Percentiles rank a stretch among this genome's conserved stretches.
phyloP scores from a whole-genome alignment of 805 yeast species.

The Jamesozyma gamospora region DNA sequence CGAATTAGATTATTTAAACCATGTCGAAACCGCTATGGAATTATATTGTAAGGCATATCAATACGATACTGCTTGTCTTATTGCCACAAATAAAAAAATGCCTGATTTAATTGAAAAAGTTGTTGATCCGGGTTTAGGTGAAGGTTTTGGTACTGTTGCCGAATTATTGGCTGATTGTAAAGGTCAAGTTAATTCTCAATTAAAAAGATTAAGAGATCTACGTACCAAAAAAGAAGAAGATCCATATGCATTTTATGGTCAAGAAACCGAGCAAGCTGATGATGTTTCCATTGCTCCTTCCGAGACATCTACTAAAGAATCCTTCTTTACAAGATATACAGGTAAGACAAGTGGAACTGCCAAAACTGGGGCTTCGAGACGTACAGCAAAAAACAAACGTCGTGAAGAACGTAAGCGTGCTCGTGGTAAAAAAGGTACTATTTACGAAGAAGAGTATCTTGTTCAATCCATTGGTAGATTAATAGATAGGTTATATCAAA shows the following conservation, averaged over 20 bases:
- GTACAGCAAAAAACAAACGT: slow-evolving; percentile 83
- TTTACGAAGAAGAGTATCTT: slow-evolving; percentile 93
- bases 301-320: slow-evolving; percentile 84
- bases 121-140: slow-evolving; percentile 68
- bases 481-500: slow-evolving; percentile 66
- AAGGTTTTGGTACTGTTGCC: slow-evolving; percentile 79
- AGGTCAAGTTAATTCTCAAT: slow-evolving; percentile 74
- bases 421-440: slow-evolving; percentile 94
- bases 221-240: slow-evolving; percentile 75
- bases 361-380: slow-evolving; percentile 88
- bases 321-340: slow-evolving; percentile 90
- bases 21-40: slow-evolving; percentile 52
- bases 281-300: slow-evolving; percentile 92
- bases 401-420: slow-evolving; percentile 95
- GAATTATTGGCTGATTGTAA: slow-evolving; percentile 91
- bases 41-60: slow-evolving; percentile 65
- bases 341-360: slow-evolving; percentile 96
- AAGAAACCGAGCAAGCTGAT: slow-evolving; percentile 71
- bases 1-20: slow-evolving; percentile 49
- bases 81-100: slow-evolving; percentile 39
- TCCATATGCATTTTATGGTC: slow-evolving; percentile 78
- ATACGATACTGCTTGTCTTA: slow-evolving; percentile 66
- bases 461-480: slow-evolving; percentile 82
- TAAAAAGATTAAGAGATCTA: slow-evolving; percentile 72
- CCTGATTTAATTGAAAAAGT: slow-evolving; percentile 43